phyloP scores from a whole-genome alignment of 441 rosid species.

The Gossypium aridum region DNA sequence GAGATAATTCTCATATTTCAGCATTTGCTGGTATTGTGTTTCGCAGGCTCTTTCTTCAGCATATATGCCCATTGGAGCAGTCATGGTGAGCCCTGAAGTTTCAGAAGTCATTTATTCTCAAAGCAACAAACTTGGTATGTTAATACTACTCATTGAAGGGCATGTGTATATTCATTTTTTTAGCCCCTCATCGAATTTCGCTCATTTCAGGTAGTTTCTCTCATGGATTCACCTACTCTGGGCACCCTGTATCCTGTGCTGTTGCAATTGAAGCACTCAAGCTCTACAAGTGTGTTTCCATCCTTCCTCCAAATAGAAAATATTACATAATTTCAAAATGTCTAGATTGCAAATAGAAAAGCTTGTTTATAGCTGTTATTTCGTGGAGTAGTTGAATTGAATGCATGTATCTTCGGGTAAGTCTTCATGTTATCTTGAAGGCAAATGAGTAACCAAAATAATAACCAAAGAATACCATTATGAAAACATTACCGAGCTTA shows the following conservation, averaged over 20 bases:
- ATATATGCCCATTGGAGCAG: conserved; percentile 91
- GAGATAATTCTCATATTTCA: conserved; percentile 1
- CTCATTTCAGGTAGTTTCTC: conserved; percentile 60
- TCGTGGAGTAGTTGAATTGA: background rate
- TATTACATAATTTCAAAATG: background rate
- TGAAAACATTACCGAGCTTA: background rate
- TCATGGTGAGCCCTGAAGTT: conserved; percentile 74
- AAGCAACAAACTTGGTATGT: conserved; percentile 19
- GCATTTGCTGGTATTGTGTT: conserved; percentile 8
- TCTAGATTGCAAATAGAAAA: background rate
- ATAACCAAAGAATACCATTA: background rate
- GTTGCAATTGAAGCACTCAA: conserved; percentile 81
- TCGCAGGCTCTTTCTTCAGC: conserved; percentile 86
- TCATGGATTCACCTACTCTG: conserved; percentile 97
- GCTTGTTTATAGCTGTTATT: background rate
- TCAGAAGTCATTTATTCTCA: conserved; percentile 79
- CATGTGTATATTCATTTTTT: background rate
- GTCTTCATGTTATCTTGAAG: background rate
- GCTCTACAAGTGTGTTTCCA: conserved; percentile 60
- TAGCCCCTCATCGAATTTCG: conserved; percentile 13
- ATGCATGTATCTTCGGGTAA: background rate
- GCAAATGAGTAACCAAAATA: background rate
- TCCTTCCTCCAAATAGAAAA: conserved; percentile 2
- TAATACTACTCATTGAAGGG: background rate
- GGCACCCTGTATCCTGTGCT: conserved; percentile 92